These are phyloP conservation scores for Kwoniella bestiolae DNA, from an alignment of 768 basidiomycete genomes.

Conservation along the genomic window DNA sequence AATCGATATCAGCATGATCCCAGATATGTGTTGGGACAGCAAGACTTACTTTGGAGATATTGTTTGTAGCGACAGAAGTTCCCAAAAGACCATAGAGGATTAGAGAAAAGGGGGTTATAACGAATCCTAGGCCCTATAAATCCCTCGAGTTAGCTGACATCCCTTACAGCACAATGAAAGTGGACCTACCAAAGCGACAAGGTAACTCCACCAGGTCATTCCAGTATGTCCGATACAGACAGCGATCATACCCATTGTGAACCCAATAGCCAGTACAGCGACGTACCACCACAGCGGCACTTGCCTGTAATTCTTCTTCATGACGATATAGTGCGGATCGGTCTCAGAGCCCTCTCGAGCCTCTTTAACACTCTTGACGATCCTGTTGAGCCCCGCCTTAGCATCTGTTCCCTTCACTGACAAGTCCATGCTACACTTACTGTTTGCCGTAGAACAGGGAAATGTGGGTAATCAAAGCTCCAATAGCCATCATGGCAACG, in stretches of 20 bases:
- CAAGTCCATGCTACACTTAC: background rate
- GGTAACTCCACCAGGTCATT: slow-evolving; percentile 68
- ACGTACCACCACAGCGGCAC: slow-evolving; percentile 66
- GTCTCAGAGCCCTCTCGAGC: slow-evolving; percentile 62
- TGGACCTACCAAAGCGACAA: slow-evolving; percentile 61
- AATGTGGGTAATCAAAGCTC: background rate
- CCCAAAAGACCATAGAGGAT: slow-evolving; percentile 3
- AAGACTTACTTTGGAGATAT: slow-evolving; percentile 28
- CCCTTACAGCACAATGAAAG: background rate
- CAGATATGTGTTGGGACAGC: slow-evolving; percentile 63
- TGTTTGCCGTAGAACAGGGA: background rate
- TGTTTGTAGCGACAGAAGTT: background rate
- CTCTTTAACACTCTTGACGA: slow-evolving; percentile 53
- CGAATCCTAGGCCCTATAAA: slow-evolving; percentile 4
- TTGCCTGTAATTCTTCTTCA: slow-evolving; percentile 61
- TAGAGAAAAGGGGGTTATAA: slow-evolving; percentile 15
- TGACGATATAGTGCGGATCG: slow-evolving; percentile 64
- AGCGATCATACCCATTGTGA: slow-evolving; percentile 63
- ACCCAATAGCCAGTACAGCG: slow-evolving; percentile 56
- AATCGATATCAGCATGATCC: slow-evolving; percentile 56
- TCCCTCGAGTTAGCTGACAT: background rate
- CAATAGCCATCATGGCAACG: background rate
- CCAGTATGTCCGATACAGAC: slow-evolving; percentile 67
- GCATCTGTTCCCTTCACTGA: background rate
- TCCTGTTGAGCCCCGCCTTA: background rate